Conservation (phyloP, 257 asterid species). For the Capsicum chinense region DNA sequence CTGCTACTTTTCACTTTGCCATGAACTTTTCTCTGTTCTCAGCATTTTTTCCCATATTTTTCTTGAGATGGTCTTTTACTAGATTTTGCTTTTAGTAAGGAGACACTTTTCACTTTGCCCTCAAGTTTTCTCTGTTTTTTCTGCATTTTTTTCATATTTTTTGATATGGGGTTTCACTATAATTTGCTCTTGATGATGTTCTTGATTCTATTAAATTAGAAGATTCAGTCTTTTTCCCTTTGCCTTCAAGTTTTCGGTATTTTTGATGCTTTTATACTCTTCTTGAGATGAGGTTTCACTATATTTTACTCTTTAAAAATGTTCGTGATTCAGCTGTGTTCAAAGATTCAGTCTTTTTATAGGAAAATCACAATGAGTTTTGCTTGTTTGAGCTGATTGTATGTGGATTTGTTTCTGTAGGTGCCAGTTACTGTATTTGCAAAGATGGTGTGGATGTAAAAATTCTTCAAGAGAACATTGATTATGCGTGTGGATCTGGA, state of each 20-base stretch:
- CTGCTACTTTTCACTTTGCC: background rate
- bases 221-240: background rate
- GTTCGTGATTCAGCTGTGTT: background rate
- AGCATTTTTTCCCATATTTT: background rate
- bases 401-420: constrained; percentile 36
- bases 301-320: background rate
- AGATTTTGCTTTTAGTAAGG: background rate
- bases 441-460: constrained; percentile 48
- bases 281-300: constrained; percentile 7
- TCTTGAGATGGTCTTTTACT: background rate
- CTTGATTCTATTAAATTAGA: background rate
- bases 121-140: background rate
- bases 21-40: background rate
- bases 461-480: constrained; percentile 69
- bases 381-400: constrained; percentile 37
- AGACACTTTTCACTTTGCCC: background rate
- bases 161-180: background rate
- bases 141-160: background rate
- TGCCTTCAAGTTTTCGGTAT: background rate
- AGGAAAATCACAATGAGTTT: background rate
- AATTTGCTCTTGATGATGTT: background rate
- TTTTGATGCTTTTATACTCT: background rate
- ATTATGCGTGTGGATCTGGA: constrained; percentile 84
- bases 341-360: background rate
- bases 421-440: constrained; percentile 68